Evolutionary conservation across 306 rosid species (phyloP).

Genomic region (Crataegus laevigata): DNA sequence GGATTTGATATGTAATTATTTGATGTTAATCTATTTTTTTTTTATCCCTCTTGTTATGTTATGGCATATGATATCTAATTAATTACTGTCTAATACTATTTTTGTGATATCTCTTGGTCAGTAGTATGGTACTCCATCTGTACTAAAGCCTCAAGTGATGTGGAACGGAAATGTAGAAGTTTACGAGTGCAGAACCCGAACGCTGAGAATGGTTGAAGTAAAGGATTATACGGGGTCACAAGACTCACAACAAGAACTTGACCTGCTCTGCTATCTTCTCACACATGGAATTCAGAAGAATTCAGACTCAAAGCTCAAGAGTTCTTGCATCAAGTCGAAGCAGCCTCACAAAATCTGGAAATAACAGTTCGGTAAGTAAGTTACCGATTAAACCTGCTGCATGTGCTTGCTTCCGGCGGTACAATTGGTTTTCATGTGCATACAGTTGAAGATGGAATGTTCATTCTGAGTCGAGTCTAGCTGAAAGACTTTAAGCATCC

Average conservation of each 20-base stretch:
- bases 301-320: neutral
- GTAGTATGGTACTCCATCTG: conserved; percentile 27
- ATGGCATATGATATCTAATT: neutral
- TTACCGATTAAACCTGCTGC: neutral
- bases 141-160: neutral
- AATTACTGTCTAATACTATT: neutral
- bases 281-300: neutral
- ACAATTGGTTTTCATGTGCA: no score
- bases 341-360: neutral
- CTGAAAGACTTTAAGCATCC: no score
- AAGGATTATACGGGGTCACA: conserved; percentile 13
- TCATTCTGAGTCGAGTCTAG: no score
- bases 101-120: neutral
- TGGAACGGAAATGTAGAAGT: neutral
- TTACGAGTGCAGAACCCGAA: neutral
- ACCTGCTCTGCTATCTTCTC: conserved; percentile 4
- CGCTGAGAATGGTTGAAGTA: conserved; percentile 8
- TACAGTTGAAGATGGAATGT: no score
- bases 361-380: neutral
- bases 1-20: neutral
- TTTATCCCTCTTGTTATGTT: neutral
- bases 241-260: conserved; percentile 1
- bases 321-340: neutral
- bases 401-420: no score
- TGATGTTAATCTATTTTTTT: neutral